Base-by-base conservation (phyloP, 345 rosid species). In the Gossypium herbaceum region DNA sequence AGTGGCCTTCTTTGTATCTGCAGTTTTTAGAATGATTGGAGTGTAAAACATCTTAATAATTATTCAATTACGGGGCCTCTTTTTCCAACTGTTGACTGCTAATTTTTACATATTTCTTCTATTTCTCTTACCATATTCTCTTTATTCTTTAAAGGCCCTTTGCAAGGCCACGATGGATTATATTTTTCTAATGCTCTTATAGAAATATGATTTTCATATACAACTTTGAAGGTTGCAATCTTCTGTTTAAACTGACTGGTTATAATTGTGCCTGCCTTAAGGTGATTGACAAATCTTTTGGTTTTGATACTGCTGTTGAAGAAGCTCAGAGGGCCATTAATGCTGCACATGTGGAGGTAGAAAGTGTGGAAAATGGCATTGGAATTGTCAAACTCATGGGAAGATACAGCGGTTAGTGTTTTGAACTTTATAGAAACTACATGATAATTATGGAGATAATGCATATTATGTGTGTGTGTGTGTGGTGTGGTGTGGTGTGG, bases 271-370 rank as follows among this genome's bases (percentile, higher is more conserved):
- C 20, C 8, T 74, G 39, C 57, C 74, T 77, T 73, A 79, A 91
- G 99, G 97, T 93, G 80, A 94, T 93, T 52, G 98, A 93, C 81
- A 94, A 91, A 80, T 93, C 99, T 5, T 94, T 91, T 89, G 98
- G 98, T 56, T 91, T 94, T 84, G 97, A 94, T 85, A 91, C 97
- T 52, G 97, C 97, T 79, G 98, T 94, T 73, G 97, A 94, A 84
- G 98, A 92, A 85, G 98, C 97, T 56, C 97, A 94, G 61, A 86
- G 98, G 82, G 98, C 97, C 78, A 92, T 92, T 75, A 86, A 92
- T 86, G 97, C 97, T 83, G 98, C 97, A 4, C 95, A 92, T 73
- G 97, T 94, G 74, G 97, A 94, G 88, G 95, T 86, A 48, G 98
- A 92, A 82, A 91, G 98, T 81, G 94, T 90, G 77, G 98, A 91